Base-by-base conservation (phyloP, 768 basidiomycete species). In the Porpolomopsis calyptriformis region DNA sequence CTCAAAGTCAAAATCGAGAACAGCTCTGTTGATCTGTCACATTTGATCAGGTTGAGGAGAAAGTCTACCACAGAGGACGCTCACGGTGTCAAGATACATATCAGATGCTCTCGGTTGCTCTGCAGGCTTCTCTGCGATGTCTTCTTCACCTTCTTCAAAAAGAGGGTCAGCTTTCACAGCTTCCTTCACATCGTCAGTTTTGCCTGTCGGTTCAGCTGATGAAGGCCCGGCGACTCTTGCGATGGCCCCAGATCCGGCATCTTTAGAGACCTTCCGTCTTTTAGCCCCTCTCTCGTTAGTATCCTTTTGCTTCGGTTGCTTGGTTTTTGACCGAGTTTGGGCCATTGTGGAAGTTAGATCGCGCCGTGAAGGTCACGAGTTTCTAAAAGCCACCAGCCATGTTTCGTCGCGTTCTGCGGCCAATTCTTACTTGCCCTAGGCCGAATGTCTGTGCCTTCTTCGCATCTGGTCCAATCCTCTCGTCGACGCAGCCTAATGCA, bases 1-100 rank as follows among this genome's bases (percentile, higher is more conserved):
- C 68, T 99, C 96, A 56, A 99, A 99, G 67, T 99, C 96, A 66
- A 99, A 99, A 64, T 99, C 96, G 47, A 99, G 78, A 37, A 80
- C 72, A 39, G 76, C 78, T 50, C 96, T 77, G 62, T 96, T 91
- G 52, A 98, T 87, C 93, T 97, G 59, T 48, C 24, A 26, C 46
- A 33, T 24, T 48, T 27, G 25, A 12, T 14, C 45, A 46, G 40
- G 19, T 38, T 46, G 52, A 23, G 38, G 36, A 46, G 40, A 49
- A 31, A 4, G n/a, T n/a, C 22, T 34, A 52, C 44, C 46, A 45
- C 50, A 36, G 31, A 54, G 6, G 40, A 42, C 50, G 66, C 83
- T 61, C 64, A 85, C 92, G 48, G 92, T 96, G 68, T 97, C 92
- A 44, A 97, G 79, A 63, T 96, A 96, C 56, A 96, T 71, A 64